These are phyloP conservation scores for Huntiella omanensis DNA, from an alignment of 2,329 filamentous ascomycete genomes.

Conservation along the genomic window DNA sequence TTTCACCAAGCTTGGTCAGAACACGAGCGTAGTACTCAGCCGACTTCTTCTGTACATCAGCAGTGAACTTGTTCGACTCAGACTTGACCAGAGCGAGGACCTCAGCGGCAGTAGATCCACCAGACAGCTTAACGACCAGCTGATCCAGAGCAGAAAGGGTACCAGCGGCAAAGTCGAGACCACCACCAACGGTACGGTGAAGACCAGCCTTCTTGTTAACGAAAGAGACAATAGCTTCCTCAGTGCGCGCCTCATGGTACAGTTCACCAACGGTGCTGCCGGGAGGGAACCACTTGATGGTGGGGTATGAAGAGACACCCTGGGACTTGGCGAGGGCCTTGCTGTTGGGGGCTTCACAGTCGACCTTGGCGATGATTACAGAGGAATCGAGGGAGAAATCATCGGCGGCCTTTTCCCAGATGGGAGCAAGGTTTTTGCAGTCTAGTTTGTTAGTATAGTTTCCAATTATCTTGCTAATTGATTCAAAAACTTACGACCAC, in stretches of 20 bases:
- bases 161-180: conserved; percentile 59
- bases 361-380: conserved; percentile 85
- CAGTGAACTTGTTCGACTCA: conserved; percentile 46
- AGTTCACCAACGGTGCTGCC: conserved; percentile 52
- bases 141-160: conserved; percentile 63
- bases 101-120: conserved; percentile 33
- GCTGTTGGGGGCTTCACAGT: conserved; percentile 73
- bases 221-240: conserved; percentile 59
- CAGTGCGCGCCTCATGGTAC: conserved; percentile 60
- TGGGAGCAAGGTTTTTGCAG: conserved; percentile 86
- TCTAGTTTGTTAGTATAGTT: conserved; percentile 34
- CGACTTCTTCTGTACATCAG: conserved; percentile 49
- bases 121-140: conserved; percentile 55
- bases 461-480: not conserved
- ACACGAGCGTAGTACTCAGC: conserved; percentile 89
- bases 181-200: conserved; percentile 64
- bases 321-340: conserved; percentile 61
- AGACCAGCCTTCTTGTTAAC: conserved; percentile 82
- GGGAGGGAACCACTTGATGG: conserved; percentile 92
- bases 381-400: conserved; percentile 61
- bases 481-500: conserved; percentile 57
- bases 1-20: conserved; percentile 65
- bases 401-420: conserved; percentile 70
- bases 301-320: conserved; percentile 74
- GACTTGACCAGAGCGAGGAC: conserved; percentile 55